Base-by-base conservation (phyloP, 2,329 filamentous ascomycete genomes). In the Talaromyces pinophilus region DNA sequence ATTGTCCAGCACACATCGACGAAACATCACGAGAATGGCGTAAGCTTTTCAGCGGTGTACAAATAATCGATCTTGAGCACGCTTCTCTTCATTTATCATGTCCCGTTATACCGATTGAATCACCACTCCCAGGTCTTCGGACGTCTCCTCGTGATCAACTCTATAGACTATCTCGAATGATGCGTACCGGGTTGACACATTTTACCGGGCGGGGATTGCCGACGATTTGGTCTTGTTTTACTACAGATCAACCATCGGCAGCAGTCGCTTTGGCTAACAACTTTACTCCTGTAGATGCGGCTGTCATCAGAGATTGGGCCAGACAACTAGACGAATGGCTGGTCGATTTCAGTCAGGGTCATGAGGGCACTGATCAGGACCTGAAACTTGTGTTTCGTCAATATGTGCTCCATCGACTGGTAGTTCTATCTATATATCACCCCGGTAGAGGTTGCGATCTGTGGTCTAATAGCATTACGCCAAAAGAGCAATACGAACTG, bases 371-470 rank as follows among this genome's bases (percentile, higher is more conserved):
- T 5, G 63, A 67, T 33, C 57, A 62, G 10, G 66, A 67, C 33
- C 15, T 67, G 17, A 67, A 60, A 57, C 6, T 33, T 17, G 66
- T 67, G 11, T 67, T 67, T 19, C 66, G 66, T 54, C 66, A 67
- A 67, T 67, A 67, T 13, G 66, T 67, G 1, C 62, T 67, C 10
- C 66, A 67, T 67, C 63, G 66, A 65, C 60, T 67, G n/a, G 66
- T 67, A 22, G 66, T 67, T 30, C 22, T 67, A n/a, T 67, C 66
- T 40, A 67, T 67, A 52, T 65, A 67, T 46, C 63, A 67, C 38
- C 66, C 66, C 11, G 62, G 54, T 15, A 62, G 66, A 28, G 66
- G 66, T 10, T 65, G 63, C 28, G 66, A 67, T 19, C 40, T 65
- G 54, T 67, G 65, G 65, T 66, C 65, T 17, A 66, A 66, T 59